Percentiles rank a stretch among this genome's conserved stretches.
Evolutionary conservation across 2,329 filamentous ascomycete species (phyloP).

Genomic region (Fusarium sp.): DNA sequence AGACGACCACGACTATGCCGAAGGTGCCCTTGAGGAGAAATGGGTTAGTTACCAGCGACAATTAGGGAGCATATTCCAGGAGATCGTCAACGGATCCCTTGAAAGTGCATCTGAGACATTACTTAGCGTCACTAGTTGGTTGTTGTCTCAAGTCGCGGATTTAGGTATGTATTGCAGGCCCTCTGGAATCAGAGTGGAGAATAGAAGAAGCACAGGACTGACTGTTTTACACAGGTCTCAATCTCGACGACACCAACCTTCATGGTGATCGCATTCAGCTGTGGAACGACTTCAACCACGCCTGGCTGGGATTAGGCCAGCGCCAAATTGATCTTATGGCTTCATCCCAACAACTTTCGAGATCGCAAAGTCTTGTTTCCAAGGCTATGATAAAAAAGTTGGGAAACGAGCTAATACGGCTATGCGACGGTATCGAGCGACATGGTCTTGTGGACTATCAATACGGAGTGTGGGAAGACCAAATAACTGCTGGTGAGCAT

Average conservation of each 20-base stretch:
- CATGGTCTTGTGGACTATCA: conserved; percentile 98
- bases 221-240: conserved; percentile 72
- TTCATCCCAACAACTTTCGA: conserved; percentile 66
- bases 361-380: conserved; percentile 72
- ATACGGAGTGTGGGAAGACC: conserved; percentile 95
- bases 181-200: not conserved
- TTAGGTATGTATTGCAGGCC: conserved; percentile 58
- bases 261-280: conserved; percentile 82
- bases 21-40: conserved; percentile 71
- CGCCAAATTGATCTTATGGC: conserved; percentile 82
- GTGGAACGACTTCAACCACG: conserved; percentile 95
- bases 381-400: conserved; percentile 78
- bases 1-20: conserved; percentile 68
- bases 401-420: conserved; percentile 81
- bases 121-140: conserved; percentile 64
- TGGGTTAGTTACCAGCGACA: conserved; percentile 74
- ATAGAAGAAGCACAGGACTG: conserved; percentile 11
- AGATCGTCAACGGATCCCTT: conserved; percentile 67
- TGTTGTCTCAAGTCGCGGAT: conserved; percentile 65
- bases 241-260: conserved; percentile 81
- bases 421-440: conserved; percentile 88
- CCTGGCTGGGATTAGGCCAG: conserved; percentile 86
- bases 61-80: conserved; percentile 76
- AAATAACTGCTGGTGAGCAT: conserved; percentile 81
- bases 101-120: conserved; percentile 64